A percentile compares a stretch with the other conserved stretches of the same genome.
Evolutionary conservation across 139 green algal species (phyloP).

Genomic region (Ettlia oleoabundans): DNA sequence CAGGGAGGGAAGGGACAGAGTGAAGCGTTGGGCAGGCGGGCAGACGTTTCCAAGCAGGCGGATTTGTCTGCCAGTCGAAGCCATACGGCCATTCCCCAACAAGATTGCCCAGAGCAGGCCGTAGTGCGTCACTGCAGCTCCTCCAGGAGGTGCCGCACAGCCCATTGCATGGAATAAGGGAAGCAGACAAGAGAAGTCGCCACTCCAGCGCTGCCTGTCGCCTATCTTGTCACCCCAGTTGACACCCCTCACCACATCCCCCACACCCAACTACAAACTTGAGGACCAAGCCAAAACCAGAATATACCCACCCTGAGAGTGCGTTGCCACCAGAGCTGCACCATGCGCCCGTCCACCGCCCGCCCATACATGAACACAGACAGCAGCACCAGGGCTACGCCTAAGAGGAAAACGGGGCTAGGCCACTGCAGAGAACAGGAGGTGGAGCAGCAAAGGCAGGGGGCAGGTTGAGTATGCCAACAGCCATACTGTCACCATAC

Average conservation of each 20-base stretch:
- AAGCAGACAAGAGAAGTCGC: too few relatives aligned
- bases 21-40: background rate
- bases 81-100: too few relatives aligned
- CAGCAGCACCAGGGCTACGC: slow-evolving; percentile 50
- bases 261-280: too few relatives aligned
- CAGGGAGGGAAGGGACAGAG: background rate
- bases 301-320: background rate
- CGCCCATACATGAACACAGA: slow-evolving; percentile 64
- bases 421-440: slow-evolving; percentile 48
- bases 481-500: background rate
- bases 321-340: background rate
- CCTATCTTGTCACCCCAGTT: background rate
- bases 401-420: slow-evolving; percentile 57
- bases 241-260: too few relatives aligned
- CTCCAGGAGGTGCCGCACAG: too few relatives aligned
- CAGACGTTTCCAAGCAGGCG: too few relatives aligned
- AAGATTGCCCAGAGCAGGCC: too few relatives aligned
- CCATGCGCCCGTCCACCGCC: background rate
- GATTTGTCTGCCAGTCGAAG: background rate
- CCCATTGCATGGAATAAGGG: too few relatives aligned
- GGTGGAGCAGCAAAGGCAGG: background rate
- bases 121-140: too few relatives aligned
- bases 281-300: background rate
- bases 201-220: too few relatives aligned
- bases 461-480: too few relatives aligned